A percentile compares a stretch with the other conserved stretches of the same genome.
Evolutionary conservation across 805 yeast genomes (phyloP).

Genomic region (Wickerhamiella lipophila): DNA sequence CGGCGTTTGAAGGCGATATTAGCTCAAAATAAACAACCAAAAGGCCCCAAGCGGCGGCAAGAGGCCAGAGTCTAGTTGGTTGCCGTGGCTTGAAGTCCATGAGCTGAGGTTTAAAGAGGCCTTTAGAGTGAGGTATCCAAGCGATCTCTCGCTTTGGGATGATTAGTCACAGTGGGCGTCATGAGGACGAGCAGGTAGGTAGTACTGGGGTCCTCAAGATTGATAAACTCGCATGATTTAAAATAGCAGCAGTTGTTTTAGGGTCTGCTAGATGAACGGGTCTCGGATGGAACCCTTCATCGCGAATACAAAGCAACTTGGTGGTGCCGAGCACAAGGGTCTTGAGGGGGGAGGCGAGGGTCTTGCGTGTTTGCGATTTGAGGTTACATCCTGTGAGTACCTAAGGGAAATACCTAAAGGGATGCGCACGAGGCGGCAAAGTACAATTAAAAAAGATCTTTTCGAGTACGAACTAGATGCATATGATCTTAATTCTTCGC

Average conservation of each 20-base stretch:
- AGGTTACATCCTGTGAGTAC: too few relatives aligned
- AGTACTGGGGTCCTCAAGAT: too few relatives aligned
- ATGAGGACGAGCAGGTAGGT: too few relatives aligned
- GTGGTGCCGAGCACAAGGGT: too few relatives aligned
- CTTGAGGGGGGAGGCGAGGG: not conserved
- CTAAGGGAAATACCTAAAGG: not conserved
- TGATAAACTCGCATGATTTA: too few relatives aligned
- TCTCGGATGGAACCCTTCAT: too few relatives aligned
- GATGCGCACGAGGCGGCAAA: slow-evolving; percentile 7
- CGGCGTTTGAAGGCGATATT: slow-evolving; percentile 34
- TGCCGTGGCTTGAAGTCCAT: not conserved
- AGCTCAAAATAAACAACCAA: slow-evolving; percentile 45
- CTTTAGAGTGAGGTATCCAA: too few relatives aligned
- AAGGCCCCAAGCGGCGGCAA: slow-evolving; percentile 32
- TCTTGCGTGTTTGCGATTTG: too few relatives aligned
- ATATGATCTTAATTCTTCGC: slow-evolving; percentile 13
- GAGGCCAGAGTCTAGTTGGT: not conserved
- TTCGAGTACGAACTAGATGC: slow-evolving; percentile 20
- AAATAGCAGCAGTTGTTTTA: too few relatives aligned
- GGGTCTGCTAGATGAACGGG: too few relatives aligned
- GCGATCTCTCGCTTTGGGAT: not conserved
- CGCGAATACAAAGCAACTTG: too few relatives aligned
- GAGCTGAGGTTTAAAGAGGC: not conserved
- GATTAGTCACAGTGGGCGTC: too few relatives aligned
- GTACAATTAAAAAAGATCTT: slow-evolving; percentile 5